Evolutionary conservation across 257 asterid species (phyloP).

Genomic region (Paulownia fortunei): DNA sequence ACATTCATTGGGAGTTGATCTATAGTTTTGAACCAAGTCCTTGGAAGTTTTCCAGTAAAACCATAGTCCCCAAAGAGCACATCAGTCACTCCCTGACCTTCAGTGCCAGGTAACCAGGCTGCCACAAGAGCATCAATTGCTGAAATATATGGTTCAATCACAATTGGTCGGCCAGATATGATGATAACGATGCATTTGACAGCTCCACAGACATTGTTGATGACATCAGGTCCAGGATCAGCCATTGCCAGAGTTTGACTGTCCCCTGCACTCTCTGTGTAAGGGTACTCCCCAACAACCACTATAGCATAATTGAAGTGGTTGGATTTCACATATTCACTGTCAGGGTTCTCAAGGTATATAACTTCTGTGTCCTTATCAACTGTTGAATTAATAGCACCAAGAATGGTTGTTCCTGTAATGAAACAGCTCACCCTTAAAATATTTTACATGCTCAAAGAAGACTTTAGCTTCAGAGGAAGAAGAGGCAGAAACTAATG

Average conservation of each 20-base stretch:
- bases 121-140: slow-evolving; percentile 76
- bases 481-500: background rate
- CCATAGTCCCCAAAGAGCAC: slow-evolving; percentile 79
- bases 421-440: slow-evolving; percentile 16
- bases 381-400: slow-evolving; percentile 68
- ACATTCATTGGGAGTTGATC: slow-evolving; percentile 82
- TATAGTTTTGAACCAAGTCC: slow-evolving; percentile 81
- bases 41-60: slow-evolving; percentile 70
- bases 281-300: slow-evolving; percentile 80
- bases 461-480: background rate
- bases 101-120: slow-evolving; percentile 91
- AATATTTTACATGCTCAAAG: background rate
- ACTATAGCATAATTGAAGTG: slow-evolving; percentile 73
- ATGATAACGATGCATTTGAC: slow-evolving; percentile 68
- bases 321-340: slow-evolving; percentile 55
- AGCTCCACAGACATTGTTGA: slow-evolving; percentile 61
- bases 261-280: slow-evolving; percentile 80
- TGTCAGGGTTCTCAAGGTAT: slow-evolving; percentile 68
- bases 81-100: slow-evolving; percentile 88
- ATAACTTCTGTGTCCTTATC: slow-evolving; percentile 62
- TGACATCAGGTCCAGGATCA: slow-evolving; percentile 76
- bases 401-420: slow-evolving; percentile 82
- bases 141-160: slow-evolving; percentile 64
- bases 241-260: slow-evolving; percentile 69
- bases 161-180: slow-evolving; percentile 79